These are phyloP conservation scores for Entelexis paramagnoliae DNA, from an alignment of 1,139 yeast species.

Conservation along the genomic window DNA sequence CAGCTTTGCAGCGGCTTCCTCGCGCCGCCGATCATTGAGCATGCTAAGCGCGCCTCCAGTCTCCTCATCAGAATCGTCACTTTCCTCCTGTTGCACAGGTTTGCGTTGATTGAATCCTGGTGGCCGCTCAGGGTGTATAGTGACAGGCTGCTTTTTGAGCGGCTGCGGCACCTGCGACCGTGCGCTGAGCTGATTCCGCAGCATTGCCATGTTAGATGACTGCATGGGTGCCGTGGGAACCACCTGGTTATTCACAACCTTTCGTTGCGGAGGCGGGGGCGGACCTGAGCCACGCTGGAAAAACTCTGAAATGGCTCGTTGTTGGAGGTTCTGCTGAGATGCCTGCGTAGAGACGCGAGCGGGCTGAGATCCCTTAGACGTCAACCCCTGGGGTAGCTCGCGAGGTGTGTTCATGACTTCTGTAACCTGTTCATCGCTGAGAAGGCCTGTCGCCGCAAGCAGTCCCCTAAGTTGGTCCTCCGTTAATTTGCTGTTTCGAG, in stretches of 20 bases:
- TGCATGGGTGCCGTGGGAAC: conserved; percentile 11
- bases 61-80: background rate
- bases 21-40: conserved; percentile 14
- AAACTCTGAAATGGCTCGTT: conserved; percentile 9
- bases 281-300: conserved; percentile 6
- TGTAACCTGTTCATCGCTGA: conserved; percentile 9
- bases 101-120: conserved; percentile 58
- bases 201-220: conserved; percentile 6
- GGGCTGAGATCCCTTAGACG: background rate
- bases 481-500: conserved; percentile 12
- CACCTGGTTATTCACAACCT: conserved; percentile 12
- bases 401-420: conserved; percentile 7
- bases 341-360: background rate
- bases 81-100: conserved; percentile 24
- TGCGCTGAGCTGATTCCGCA: conserved; percentile 12
- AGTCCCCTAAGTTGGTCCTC: conserved; percentile 17
- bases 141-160: conserved; percentile 6
- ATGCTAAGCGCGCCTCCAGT: conserved; percentile 24
- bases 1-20: conserved; percentile 10
- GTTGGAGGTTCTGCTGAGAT: background rate
- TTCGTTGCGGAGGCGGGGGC: conserved; percentile 5
- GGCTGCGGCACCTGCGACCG: background rate
- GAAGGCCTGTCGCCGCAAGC: conserved; percentile 11
- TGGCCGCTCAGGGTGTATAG: conserved; percentile 59
- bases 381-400: background rate